A percentile compares a stretch with the other conserved stretches of the same genome.
Conservation (phyloP, 2,329 filamentous ascomycete species). For the Cryphonectria japonica region DNA sequence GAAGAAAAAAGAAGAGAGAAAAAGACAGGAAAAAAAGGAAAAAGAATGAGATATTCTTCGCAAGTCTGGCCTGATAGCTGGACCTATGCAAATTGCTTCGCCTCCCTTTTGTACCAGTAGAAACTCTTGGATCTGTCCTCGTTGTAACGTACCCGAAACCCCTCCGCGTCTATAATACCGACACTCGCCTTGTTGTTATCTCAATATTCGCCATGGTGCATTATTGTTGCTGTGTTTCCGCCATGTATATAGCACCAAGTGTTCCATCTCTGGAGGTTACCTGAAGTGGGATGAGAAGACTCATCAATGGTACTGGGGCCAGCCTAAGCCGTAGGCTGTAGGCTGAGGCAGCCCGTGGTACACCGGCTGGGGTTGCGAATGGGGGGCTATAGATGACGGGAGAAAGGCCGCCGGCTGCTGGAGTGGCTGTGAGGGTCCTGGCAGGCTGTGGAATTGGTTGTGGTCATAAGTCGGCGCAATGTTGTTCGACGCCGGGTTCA, state of each 20-base stretch:
- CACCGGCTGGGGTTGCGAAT: slow-evolving; percentile 11
- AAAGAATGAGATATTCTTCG: slow-evolving; percentile 1
- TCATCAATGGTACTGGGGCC: slow-evolving; percentile 23
- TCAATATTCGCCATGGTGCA: neutral
- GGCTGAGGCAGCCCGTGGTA: slow-evolving; percentile 26
- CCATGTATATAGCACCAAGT: too few species aligned
- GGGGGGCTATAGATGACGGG: slow-evolving; percentile 15
- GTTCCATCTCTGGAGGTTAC: neutral
- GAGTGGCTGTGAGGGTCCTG: slow-evolving; percentile 14
- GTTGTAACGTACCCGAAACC: neutral
- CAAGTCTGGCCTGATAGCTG: slow-evolving; percentile 6
- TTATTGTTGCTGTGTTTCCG: neutral
- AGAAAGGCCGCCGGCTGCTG: slow-evolving; percentile 11
- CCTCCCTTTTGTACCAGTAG: slow-evolving; percentile 1
- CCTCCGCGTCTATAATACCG: neutral
- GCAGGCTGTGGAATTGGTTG: slow-evolving; percentile 19
- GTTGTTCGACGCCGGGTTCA: slow-evolving; percentile 36
- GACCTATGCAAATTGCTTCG: slow-evolving; percentile 17
- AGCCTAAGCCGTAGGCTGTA: slow-evolving; percentile 23
- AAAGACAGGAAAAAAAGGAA: slow-evolving; percentile 11
- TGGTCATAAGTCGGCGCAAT: slow-evolving; percentile 33
- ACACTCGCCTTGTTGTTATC: neutral
- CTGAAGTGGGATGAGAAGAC: neutral
- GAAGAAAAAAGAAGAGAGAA: neutral
- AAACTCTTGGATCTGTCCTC: neutral